Conservation (phyloP, 83 land plant genomes). For the Thuja plicata region DNA sequence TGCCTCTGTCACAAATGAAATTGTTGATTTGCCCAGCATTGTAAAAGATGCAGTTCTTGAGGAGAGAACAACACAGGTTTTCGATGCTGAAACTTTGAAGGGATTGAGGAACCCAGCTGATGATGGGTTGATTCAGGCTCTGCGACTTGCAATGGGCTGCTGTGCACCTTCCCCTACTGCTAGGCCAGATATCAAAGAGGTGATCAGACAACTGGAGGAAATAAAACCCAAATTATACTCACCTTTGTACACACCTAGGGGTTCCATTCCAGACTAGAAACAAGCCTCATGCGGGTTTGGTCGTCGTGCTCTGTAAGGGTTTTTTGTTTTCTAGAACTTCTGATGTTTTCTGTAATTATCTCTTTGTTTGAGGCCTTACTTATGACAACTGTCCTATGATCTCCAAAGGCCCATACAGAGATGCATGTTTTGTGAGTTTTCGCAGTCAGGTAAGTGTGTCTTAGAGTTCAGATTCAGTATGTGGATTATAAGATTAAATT, state of each 20-base stretch:
- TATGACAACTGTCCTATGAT: background rate
- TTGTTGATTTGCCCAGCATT: conserved; percentile 27
- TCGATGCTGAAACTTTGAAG: conserved; percentile 22
- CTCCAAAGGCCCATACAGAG: background rate
- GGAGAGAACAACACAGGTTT: conserved; percentile 23
- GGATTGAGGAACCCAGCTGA: conserved; percentile 21
- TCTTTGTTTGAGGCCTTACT: background rate
- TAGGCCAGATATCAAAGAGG: conserved; percentile 32
- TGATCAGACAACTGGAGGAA: conserved; percentile 31
- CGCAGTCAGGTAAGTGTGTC: background rate
- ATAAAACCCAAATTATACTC: conserved; percentile 24
- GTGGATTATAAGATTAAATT: background rate
- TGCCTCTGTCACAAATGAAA: background rate
- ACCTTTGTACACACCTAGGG: conserved; percentile 28
- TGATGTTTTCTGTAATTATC: background rate
- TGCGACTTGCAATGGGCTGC: conserved; percentile 36
- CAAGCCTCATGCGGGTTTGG: background rate
- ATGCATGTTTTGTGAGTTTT: background rate
- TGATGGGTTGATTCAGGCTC: conserved; percentile 28
- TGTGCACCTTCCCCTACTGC: conserved; percentile 28
- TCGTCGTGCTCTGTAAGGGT: background rate
- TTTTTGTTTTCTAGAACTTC: background rate
- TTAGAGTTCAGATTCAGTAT: background rate
- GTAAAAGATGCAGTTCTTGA: conserved; percentile 33
- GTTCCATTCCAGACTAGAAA: background rate